Conservation (phyloP, 2,329 filamentous ascomycete species). For the Paracorniculantispora psalliotae region DNA sequence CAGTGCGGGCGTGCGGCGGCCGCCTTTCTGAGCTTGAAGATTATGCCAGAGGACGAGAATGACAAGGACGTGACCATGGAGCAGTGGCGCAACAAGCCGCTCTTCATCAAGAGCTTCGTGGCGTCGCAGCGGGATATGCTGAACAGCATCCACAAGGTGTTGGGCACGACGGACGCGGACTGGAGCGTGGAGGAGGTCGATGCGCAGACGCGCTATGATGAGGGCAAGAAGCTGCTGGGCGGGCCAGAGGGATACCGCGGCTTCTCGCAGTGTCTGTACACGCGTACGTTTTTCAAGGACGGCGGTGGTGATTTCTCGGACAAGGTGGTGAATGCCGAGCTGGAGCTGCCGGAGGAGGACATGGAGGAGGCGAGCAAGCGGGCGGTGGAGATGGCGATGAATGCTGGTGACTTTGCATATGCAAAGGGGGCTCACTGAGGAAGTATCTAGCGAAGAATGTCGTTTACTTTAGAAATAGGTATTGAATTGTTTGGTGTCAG, state of each 20-base stretch:
- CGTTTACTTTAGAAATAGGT: background rate
- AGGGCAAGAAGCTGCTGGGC: conserved; percentile 40
- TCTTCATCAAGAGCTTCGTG: conserved; percentile 53
- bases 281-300: conserved; percentile 46
- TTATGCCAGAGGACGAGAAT: conserved; percentile 35
- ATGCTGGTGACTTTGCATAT: background rate
- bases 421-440: background rate
- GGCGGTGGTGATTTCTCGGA: conserved; percentile 38
- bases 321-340: conserved; percentile 41
- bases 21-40: conserved; percentile 39
- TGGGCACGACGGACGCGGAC: conserved; percentile 51
- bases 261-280: conserved; percentile 49
- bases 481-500: background rate
- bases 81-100: conserved; percentile 37
- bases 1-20: conserved; percentile 55
- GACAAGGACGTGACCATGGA: conserved; percentile 33
- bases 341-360: conserved; percentile 55
- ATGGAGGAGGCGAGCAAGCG: conserved; percentile 51
- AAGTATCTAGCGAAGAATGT: too few species aligned
- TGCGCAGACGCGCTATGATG: conserved; percentile 39
- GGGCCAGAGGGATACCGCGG: conserved; percentile 31
- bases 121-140: conserved; percentile 62
- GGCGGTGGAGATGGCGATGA: conserved; percentile 37
- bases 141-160: conserved; percentile 53
- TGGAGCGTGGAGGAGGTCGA: conserved; percentile 53